Conservation (phyloP, 2,329 filamentous ascomycete genomes). For the Stachybotrys chartarum region DNA sequence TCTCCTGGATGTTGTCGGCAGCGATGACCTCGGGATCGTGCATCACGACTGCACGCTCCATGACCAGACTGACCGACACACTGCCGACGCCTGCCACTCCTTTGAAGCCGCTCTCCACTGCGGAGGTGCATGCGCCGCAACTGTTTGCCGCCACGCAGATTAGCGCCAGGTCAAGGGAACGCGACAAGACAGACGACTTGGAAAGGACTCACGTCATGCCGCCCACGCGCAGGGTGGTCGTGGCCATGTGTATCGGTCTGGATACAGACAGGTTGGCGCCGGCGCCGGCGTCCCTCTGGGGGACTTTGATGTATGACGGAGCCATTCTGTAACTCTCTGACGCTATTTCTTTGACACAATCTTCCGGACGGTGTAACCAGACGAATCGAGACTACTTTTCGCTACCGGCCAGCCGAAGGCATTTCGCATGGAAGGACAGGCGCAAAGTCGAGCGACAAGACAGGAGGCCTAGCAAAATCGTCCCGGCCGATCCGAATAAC, state of each 20-base stretch:
- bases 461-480: background rate
- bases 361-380: background rate
- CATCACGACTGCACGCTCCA: slow-evolving; percentile 91
- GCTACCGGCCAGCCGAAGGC: slow-evolving; percentile 11
- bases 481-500: background rate
- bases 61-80: slow-evolving; percentile 87
- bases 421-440: slow-evolving; percentile 8
- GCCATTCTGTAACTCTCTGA: slow-evolving; percentile 36
- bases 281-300: slow-evolving; percentile 27
- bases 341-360: background rate
- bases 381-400: slow-evolving; percentile 1
- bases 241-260: slow-evolving; percentile 63
- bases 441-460: slow-evolving; percentile 4
- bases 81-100: slow-evolving; percentile 72
- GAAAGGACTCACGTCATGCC: slow-evolving; percentile 65
- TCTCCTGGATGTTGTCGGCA: slow-evolving; percentile 70
- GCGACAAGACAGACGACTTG: slow-evolving; percentile 9
- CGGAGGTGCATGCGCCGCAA: slow-evolving; percentile 90
- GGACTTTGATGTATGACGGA: slow-evolving; percentile 40
- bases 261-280: slow-evolving; percentile 12
- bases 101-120: slow-evolving; percentile 89
- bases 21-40: slow-evolving; percentile 73
- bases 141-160: slow-evolving; percentile 34
- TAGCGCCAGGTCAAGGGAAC: slow-evolving; percentile 1
- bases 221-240: slow-evolving; percentile 82